Evolutionary conservation across 2,329 filamentous ascomycete genomes (phyloP), one percentile per base, ranked within the genome.

Genomic region (Cercospora zeina): DNA sequence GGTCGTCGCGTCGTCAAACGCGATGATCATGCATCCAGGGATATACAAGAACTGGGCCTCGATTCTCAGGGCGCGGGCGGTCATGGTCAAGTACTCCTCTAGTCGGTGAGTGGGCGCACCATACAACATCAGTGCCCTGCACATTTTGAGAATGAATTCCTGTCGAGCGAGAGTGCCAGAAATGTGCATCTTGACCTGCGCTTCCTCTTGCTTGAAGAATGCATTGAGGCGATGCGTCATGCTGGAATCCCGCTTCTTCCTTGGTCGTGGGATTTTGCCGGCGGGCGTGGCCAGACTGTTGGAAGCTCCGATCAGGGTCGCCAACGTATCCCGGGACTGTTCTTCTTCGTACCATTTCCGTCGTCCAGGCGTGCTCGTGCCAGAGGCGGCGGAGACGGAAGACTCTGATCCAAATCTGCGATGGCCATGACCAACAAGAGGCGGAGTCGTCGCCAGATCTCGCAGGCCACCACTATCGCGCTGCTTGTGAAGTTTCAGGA

Each of bases 11-110:
- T 93, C 89, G 71, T 86, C 91, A 71, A 97, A 96, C 3, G 91
- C 93, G 72, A 96, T 89, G 60, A 96, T 90, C 93, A 96, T 97
- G 72, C 90, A 96, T 0, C 90, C 90, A 0, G 93, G 92, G 31
- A 96, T 85, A 73, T 96, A 97, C n/a, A 96, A 78, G 69, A 95
- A 96, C 70, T 96, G 91, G 7, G 89, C 89, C 67, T 96, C 89
- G 16, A 96, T 92, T 74, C 92, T 90, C 39, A 97, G 82, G 1
- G 95, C 89, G 19, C 90, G 85, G 1, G 92, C 88, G 5, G 89
- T 91, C 89, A 93, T 95, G 65, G 84, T 87, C 84, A 97, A 87
- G 74, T 96, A 96, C 73, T 96, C 89, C 76, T 97, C 93, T 16
- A 97, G 80, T 11, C 93, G 87, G 77, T 97, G 93, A 0, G 92